Evolutionary conservation across 2,329 filamentous ascomycete genomes (phyloP), one percentile per base, ranked within the genome.

Genomic region (Claviceps citrina): DNA sequence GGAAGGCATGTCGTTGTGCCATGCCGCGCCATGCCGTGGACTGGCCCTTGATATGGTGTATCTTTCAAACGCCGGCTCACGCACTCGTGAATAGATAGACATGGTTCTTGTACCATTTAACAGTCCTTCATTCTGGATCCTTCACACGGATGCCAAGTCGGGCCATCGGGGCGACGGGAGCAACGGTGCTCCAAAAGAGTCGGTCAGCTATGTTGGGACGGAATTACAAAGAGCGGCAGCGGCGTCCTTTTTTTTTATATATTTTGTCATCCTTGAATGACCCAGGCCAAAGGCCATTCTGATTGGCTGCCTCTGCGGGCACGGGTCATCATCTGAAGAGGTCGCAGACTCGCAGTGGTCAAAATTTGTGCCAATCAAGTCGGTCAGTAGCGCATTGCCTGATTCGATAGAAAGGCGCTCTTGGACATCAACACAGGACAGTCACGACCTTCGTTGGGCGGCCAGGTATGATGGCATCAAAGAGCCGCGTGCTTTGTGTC

Each of bases 401-500:
- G 41, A 48, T 50, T 48, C 44, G 44, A 48, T 39, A 37, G 39
- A 41, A 36, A 32, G 36, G 30, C 39, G 44, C 36, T 36, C 44
- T 51, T 51, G 49, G 49, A 51, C 49, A 51, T 47, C 47, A 51
- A 49, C 44, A 49, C 49, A 49, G 46, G 43, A 43, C 37, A 38
- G 31, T 38, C 31, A 22, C 42, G 27, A 39, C 38, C 40, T 37
- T 37, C 39, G 44, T 48, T 49, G 47, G 48, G 48, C 47, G 46
- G 7, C 3, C 22, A 18, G 31, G 10, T 12, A 32, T 5, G 24
- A 36, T n/a, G n/a, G n/a, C 6, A 36, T 27, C 3, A 16, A 19
- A 18, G 5, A 24, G 7, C 30, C 26, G 16, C 12, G 12, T 16
- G 18, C 31, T 10, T n/a, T 20, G 16, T 4, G 5, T 32, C 8